Conservation (phyloP, 2,329 filamentous ascomycete species). For the Monosporascus ibericus region DNA sequence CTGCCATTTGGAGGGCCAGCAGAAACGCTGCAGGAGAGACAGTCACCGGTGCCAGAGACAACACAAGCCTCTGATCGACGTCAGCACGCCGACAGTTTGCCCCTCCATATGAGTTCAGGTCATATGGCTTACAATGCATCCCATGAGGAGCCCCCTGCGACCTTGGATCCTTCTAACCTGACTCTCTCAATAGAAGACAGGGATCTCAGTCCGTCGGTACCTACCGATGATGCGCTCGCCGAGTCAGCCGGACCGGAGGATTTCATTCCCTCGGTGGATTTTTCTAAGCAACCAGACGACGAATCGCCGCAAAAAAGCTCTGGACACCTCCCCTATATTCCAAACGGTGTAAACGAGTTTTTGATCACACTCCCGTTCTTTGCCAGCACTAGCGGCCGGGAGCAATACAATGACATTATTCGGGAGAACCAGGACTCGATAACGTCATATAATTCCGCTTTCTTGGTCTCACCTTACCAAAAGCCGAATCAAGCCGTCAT, state of each 20-base stretch:
- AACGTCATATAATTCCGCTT: constrained; percentile 37
- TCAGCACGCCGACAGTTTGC: neutral
- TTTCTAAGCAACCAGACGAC: constrained; percentile 6
- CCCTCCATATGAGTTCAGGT: constrained; percentile 3
- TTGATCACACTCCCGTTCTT: constrained; percentile 53
- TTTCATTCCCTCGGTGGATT: constrained; percentile 1
- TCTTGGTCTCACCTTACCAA: constrained; percentile 32
- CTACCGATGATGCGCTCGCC: constrained; percentile 17
- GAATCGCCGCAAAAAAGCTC: constrained; percentile 15
- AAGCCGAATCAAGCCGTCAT: constrained; percentile 35
- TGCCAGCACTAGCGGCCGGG: constrained; percentile 36
- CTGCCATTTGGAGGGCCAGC: neutral
- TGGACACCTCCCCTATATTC: constrained; percentile 17
- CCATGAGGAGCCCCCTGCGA: constrained; percentile 20
- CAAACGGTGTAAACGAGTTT: constrained; percentile 35
- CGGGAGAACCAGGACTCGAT: constrained; percentile 34
- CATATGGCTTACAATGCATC: constrained; percentile 8
- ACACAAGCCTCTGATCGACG: neutral
- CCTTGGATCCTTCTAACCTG: constrained; percentile 23
- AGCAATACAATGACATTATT: constrained; percentile 46
- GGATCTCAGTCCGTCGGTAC: constrained; percentile 20
- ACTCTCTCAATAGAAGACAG: constrained; percentile 25
- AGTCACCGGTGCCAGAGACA: neutral
- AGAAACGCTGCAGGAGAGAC: neutral
- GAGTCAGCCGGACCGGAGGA: constrained; percentile 7